These are phyloP conservation scores for Penicillium herquei DNA, from an alignment of 495 filamentous ascomycete species.

Conservation along the genomic window DNA sequence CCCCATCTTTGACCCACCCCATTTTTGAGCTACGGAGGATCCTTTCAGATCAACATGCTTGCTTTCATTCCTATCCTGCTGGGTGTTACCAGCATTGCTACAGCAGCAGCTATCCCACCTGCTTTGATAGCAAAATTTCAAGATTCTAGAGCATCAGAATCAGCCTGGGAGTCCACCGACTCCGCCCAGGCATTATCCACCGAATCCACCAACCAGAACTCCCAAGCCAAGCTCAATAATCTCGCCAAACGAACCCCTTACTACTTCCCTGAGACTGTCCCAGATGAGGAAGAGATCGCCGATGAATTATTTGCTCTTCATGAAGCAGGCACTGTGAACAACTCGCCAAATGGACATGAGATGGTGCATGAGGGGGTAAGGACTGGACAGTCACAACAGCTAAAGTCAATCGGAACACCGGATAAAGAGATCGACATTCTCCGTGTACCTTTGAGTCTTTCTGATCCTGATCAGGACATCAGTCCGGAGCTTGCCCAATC, in stretches of 20 bases:
- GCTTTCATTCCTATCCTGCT: constrained; percentile 5
- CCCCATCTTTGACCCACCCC: not conserved
- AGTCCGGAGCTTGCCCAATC: constrained; percentile 4
- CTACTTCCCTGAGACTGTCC: constrained; percentile 21
- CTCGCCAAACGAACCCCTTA: constrained; percentile 12
- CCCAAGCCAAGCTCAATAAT: not conserved
- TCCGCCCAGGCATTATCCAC: not conserved
- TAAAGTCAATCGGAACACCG: constrained; percentile 12
- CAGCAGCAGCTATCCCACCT: constrained; percentile 8
- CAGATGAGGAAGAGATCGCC: constrained; percentile 16
- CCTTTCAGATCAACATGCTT: constrained; percentile 5
- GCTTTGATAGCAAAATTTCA: not conserved
- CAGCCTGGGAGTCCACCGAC: constrained; percentile 1
- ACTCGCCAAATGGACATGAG: not conserved
- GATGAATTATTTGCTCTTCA: constrained; percentile 9
- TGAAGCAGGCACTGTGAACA: constrained; percentile 13
- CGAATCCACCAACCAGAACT: constrained; percentile 2
- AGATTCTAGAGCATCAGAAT: not conserved
- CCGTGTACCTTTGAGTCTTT: constrained; percentile 8
- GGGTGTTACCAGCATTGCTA: constrained; percentile 5
- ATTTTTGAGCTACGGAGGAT: not conserved
- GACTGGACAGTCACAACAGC: not conserved
- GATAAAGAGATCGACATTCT: constrained; percentile 18
- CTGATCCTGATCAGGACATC: constrained; percentile 6
- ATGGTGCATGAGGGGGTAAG: too few species aligned